Percentiles rank a stretch among this genome's conserved stretches.
Evolutionary conservation across 192 early-diverging fungal genomes (phyloP).

Genomic region (Backusella mclennaniae): DNA sequence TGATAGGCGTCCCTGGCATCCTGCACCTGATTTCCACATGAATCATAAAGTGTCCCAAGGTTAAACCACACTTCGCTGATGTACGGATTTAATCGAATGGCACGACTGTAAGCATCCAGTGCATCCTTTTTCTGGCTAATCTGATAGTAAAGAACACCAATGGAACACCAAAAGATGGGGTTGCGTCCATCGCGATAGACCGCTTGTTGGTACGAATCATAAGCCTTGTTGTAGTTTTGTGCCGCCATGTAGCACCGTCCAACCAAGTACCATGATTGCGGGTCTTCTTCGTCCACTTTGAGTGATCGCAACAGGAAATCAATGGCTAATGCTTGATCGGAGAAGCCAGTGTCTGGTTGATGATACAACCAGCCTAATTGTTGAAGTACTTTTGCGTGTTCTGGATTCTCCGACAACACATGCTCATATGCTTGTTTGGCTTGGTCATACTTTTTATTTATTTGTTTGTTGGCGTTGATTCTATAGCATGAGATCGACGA

Average conservation of each 20-base stretch:
- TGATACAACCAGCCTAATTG: constrained; percentile 97
- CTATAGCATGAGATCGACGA: background rate
- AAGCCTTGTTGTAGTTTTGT: constrained; percentile 93
- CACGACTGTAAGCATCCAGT: constrained; percentile 94
- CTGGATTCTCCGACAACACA: constrained; percentile 86
- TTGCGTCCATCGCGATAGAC: constrained; percentile 92
- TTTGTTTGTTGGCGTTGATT: background rate
- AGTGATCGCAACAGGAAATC: constrained; percentile 80
- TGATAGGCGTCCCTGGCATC: constrained; percentile 98
- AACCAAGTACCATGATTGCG: constrained; percentile 93
- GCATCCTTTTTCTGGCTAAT: constrained; percentile 96
- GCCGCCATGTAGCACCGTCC: constrained; percentile 97
- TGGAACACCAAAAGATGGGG: constrained; percentile 98
- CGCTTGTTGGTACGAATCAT: constrained; percentile 97
- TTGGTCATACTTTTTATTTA: constrained; percentile 39
- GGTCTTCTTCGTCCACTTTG: constrained; percentile 79
- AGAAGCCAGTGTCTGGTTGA: constrained; percentile 77
- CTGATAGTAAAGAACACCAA: constrained; percentile 97
- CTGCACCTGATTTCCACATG: constrained; percentile 95
- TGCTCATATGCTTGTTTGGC: constrained; percentile 94
- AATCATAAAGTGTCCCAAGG: constrained; percentile 94
- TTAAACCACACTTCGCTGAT: constrained; percentile 99
- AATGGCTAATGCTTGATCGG: constrained; percentile 84
- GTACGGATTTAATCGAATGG: constrained; percentile 91
- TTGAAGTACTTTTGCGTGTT: constrained; percentile 94